Evolutionary conservation across 129 eudicot species (phyloP).

Genomic region (Gnaphalium uliginosum): DNA sequence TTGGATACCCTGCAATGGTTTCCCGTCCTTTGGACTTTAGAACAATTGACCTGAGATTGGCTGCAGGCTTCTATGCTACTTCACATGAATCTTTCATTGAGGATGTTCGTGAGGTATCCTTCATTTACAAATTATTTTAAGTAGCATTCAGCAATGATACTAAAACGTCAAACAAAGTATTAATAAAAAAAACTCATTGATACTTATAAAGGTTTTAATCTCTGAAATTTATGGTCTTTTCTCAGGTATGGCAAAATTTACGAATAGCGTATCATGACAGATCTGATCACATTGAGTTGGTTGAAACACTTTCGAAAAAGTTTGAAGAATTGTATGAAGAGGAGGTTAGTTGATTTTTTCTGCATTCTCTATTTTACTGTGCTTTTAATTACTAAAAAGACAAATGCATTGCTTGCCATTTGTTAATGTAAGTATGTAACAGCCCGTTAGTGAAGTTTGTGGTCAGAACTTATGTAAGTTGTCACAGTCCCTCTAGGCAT

Average conservation of each 20-base stretch:
- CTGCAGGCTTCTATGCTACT: slow-evolving; percentile 77
- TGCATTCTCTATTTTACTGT: neutral
- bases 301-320: slow-evolving; percentile 54
- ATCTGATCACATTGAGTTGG: slow-evolving; percentile 55
- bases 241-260: slow-evolving; percentile 83
- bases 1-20: slow-evolving; percentile 94
- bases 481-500: neutral
- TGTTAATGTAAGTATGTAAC: neutral
- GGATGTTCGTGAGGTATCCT: slow-evolving; percentile 84
- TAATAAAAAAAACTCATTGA: neutral
- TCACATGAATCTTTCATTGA: slow-evolving; percentile 91
- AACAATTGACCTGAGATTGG: slow-evolving; percentile 80
- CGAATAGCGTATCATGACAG: slow-evolving; percentile 67
- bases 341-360: slow-evolving; percentile 62
- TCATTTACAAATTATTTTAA: neutral
- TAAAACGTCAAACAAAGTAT: neutral
- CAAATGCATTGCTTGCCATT: slow-evolving; percentile 2
- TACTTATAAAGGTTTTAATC: neutral
- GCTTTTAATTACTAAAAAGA: neutral
- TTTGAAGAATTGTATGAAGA: slow-evolving; percentile 72
- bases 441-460: neutral
- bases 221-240: slow-evolving; percentile 24
- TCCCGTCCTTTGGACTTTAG: slow-evolving; percentile 94
- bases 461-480: neutral
- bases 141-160: neutral